These are phyloP conservation scores for Coniferiporia sulphurascens DNA, from an alignment of 1,284 basidiomycete species.

Conservation along the genomic window DNA sequence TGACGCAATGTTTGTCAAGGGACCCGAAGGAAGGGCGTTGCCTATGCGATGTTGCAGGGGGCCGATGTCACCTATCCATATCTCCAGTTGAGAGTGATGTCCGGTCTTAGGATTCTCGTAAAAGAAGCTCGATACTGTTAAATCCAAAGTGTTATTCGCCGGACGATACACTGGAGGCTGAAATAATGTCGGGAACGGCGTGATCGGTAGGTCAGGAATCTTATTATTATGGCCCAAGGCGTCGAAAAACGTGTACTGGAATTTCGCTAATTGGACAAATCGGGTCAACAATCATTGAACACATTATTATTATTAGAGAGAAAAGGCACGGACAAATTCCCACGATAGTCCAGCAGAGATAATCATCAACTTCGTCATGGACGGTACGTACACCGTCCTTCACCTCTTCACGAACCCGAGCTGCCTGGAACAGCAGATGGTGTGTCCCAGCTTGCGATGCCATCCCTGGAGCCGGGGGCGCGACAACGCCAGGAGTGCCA, in stretches of 20 bases:
- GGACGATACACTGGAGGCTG: constrained; percentile 74
- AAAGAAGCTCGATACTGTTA: constrained; percentile 83
- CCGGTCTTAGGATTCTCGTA: constrained; percentile 65
- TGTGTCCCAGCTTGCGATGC: constrained; percentile 75
- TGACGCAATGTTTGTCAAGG: constrained; percentile 54
- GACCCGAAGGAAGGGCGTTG: constrained; percentile 60
- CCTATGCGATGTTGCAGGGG: constrained; percentile 72
- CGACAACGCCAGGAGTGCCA: constrained; percentile 60
- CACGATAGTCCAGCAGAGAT: constrained; percentile 93
- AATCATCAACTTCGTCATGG: constrained; percentile 88
- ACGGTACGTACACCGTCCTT: constrained; percentile 66
- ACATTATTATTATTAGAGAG: not conserved
- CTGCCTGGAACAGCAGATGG: constrained; percentile 70
- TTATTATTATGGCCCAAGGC: constrained; percentile 74
- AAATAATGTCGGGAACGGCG: constrained; percentile 85
- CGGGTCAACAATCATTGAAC: constrained; percentile 22
- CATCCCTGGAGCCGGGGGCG: constrained; percentile 61
- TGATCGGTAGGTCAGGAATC: constrained; percentile 76
- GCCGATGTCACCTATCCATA: constrained; percentile 87
- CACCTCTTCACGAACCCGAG: constrained; percentile 67
- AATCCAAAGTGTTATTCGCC: constrained; percentile 67
- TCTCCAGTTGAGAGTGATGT: constrained; percentile 67
- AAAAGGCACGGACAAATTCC: constrained; percentile 74
- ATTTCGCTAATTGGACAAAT: constrained; percentile 56
- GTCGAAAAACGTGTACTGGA: constrained; percentile 93